These are phyloP conservation scores for Pilaira anomala DNA, from an alignment of 192 early-diverging fungal species.

Conservation along the genomic window DNA sequence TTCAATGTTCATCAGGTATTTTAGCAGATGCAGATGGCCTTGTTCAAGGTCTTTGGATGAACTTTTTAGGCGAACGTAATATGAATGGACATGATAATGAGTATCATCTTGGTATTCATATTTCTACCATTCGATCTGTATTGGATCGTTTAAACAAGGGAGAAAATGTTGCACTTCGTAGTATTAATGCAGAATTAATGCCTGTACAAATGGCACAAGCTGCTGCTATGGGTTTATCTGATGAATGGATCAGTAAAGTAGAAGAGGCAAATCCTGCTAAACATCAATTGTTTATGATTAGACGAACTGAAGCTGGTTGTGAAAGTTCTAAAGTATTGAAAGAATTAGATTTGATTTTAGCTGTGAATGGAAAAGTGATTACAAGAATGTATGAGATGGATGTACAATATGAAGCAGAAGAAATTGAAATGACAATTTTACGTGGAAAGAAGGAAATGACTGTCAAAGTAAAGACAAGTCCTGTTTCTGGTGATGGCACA, in stretches of 20 bases:
- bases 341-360: slow-evolving; percentile 66
- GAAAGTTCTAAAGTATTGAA: slow-evolving; percentile 55
- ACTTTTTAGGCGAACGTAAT: slow-evolving; percentile 71
- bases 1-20: slow-evolving; percentile 74
- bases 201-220: slow-evolving; percentile 58
- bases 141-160: slow-evolving; percentile 43
- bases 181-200: slow-evolving; percentile 59
- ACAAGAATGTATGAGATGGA: slow-evolving; percentile 61
- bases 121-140: slow-evolving; percentile 51
- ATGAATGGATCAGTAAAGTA: slow-evolving; percentile 54
- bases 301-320: slow-evolving; percentile 57
- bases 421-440: slow-evolving; percentile 57
- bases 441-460: slow-evolving; percentile 70
- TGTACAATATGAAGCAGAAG: slow-evolving; percentile 53
- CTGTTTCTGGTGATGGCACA: slow-evolving; percentile 54
- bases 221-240: slow-evolving; percentile 55
- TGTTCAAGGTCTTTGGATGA: slow-evolving; percentile 74
- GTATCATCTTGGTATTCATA: slow-evolving; percentile 58
- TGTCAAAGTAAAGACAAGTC: slow-evolving; percentile 69
- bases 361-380: slow-evolving; percentile 63
- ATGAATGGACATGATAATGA: slow-evolving; percentile 58
- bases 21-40: slow-evolving; percentile 62
- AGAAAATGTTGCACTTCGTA: slow-evolving; percentile 51
- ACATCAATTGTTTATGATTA: slow-evolving; percentile 57
- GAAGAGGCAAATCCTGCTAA: slow-evolving; percentile 52